Percentiles rank a stretch among this genome's conserved stretches.
phyloP scores from a whole-genome alignment of 169 alveolate species.

The Plasmodium vinckei region DNA sequence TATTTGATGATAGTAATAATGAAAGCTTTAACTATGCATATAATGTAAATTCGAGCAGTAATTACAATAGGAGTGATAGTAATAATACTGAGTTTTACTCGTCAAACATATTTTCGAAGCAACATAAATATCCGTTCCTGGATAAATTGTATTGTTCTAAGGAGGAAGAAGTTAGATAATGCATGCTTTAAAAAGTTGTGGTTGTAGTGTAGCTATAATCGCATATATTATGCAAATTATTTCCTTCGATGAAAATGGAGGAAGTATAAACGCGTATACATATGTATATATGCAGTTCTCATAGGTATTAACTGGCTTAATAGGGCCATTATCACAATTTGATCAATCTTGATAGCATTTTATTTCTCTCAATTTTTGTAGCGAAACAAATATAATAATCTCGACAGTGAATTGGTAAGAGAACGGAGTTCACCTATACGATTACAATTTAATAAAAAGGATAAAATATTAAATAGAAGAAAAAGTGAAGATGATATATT shows the following conservation, averaged over 20 bases:
- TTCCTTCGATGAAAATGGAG: too few relatives aligned
- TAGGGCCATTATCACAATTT: too few relatives aligned
- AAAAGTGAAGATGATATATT: constrained; percentile 55
- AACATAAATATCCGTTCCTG: too few relatives aligned
- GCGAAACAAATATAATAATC: neutral
- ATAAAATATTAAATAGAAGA: neutral
- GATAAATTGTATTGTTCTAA: too few relatives aligned
- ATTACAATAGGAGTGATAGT: neutral
- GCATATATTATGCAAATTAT: too few relatives aligned
- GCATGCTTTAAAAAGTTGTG: too few relatives aligned
- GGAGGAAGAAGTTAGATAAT: too few relatives aligned
- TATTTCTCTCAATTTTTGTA: constrained; percentile 8
- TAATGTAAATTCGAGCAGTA: neutral
- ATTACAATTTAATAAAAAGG: constrained; percentile 9
- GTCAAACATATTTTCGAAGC: too few relatives aligned
- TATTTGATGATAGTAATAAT: neutral
- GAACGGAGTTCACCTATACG: neutral
- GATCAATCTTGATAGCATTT: too few relatives aligned
- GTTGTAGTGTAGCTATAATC: neutral
- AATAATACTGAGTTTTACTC: neutral
- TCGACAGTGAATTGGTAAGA: neutral
- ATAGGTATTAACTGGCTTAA: too few relatives aligned
- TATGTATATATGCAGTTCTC: too few relatives aligned
- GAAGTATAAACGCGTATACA: too few relatives aligned
- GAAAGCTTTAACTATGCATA: neutral